Conservation (phyloP, 2,329 filamentous ascomycete genomes). For the Paecilomyces sp. region DNA sequence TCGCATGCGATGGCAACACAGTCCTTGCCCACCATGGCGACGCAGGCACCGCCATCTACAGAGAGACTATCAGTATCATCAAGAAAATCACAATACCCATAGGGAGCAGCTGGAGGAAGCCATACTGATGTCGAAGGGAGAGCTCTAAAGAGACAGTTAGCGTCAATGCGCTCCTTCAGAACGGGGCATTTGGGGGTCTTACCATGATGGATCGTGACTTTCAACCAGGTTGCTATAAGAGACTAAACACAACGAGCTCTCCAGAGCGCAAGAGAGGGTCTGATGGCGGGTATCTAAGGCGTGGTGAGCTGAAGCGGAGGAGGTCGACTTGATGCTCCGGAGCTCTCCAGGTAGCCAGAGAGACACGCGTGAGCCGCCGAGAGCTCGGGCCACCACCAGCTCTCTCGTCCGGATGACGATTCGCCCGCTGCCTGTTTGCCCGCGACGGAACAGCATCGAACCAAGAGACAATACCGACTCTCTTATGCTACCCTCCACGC, state of each 20-base stretch:
- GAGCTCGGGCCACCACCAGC: conserved; percentile 21
- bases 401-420: conserved; percentile 22
- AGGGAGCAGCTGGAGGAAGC: conserved; percentile 2
- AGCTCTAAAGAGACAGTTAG: conserved; percentile 51
- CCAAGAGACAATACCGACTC: background rate
- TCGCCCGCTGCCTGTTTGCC: conserved; percentile 22
- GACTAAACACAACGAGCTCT: background rate
- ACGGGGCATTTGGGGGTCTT: conserved; percentile 8
- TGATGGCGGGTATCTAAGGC: conserved; percentile 7
- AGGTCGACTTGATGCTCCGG: conserved; percentile 12
- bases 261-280: conserved; percentile 1
- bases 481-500: background rate
- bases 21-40: conserved; percentile 99
- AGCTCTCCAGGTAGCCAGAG: conserved; percentile 16
- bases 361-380: conserved; percentile 7
- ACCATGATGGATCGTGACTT: conserved; percentile 20
- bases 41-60: conserved; percentile 79
- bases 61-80: conserved; percentile 7
- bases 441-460: conserved; percentile 5
- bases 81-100: background rate
- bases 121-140: conserved; percentile 90
- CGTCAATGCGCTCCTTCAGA: background rate
- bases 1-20: conserved; percentile 99
- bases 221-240: background rate
- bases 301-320: conserved; percentile 7